Conservation (phyloP, 75 land plant species). For the Chamaecyparis obtusa region DNA sequence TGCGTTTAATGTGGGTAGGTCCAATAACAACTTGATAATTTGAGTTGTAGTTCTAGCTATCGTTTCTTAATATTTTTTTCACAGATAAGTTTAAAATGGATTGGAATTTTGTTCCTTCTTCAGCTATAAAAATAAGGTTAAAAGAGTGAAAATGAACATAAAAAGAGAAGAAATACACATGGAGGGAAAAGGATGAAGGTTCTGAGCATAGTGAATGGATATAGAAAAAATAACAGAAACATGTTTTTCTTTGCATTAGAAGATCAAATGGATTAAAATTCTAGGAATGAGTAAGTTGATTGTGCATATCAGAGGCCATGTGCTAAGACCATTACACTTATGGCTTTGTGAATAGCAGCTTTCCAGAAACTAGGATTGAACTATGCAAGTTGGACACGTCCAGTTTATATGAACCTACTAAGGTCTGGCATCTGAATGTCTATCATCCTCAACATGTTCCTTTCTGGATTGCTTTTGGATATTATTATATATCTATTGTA, state of each 20-base stretch:
- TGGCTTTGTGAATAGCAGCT: constrained; percentile 41
- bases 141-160: neutral
- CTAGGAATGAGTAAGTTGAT: neutral
- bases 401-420: constrained; percentile 74
- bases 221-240: neutral
- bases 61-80: neutral
- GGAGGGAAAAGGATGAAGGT: neutral
- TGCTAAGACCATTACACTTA: neutral
- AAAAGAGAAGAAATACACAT: neutral
- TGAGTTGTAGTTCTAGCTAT: neutral
- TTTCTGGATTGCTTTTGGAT: neutral
- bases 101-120: neutral
- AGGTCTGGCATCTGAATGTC: constrained; percentile 36
- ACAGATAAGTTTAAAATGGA: no score
- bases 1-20: constrained; percentile 77
- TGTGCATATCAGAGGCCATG: neutral
- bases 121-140: neutral
- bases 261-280: neutral
- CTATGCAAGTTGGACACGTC: constrained; percentile 94
- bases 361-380: constrained; percentile 87
- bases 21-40: neutral
- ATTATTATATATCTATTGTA: neutral
- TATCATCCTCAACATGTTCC: neutral
- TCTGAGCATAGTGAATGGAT: neutral
- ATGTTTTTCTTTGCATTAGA: neutral